phyloP scores from a whole-genome alignment of 2,329 filamentous ascomycete species.

The Pezicula carpinea region DNA sequence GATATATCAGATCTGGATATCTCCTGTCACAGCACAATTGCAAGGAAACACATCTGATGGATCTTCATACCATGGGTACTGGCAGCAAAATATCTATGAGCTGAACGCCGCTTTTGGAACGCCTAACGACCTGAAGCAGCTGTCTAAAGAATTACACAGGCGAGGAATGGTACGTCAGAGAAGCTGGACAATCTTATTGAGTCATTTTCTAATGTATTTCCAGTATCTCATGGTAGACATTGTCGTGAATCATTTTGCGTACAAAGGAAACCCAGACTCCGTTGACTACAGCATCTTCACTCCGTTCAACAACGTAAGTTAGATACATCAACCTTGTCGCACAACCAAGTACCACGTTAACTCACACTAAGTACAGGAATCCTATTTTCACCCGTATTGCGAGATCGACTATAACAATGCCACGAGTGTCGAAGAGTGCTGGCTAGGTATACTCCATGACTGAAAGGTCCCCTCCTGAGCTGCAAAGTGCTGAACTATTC shows the following conservation, averaged over 20 bases:
- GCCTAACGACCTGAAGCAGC: slow-evolving; percentile 38
- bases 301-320: slow-evolving; percentile 33
- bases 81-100: slow-evolving; percentile 40
- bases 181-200: not conserved
- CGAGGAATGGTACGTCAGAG: slow-evolving; percentile 33
- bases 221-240: slow-evolving; percentile 47
- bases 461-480: not conserved
- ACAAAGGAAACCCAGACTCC: slow-evolving; percentile 26
- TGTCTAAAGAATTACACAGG: slow-evolving; percentile 39
- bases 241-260: slow-evolving; percentile 44
- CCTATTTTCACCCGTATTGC: slow-evolving; percentile 30
- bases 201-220: not conserved
- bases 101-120: slow-evolving; percentile 46
- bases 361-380: slow-evolving; percentile 15
- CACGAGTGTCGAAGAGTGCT: slow-evolving; percentile 12
- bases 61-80: slow-evolving; percentile 40
- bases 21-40: slow-evolving; percentile 35
- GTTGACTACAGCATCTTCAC: slow-evolving; percentile 32
- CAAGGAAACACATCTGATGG: slow-evolving; percentile 32
- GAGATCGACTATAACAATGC: slow-evolving; percentile 33
- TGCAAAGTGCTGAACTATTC: slow-evolving; percentile 1
- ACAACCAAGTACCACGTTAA: slow-evolving; percentile 10
- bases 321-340: not conserved
- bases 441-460: not conserved
- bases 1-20: slow-evolving; percentile 42